These are phyloP conservation scores for Verticillium alfalfae DNA, from an alignment of 2,329 filamentous ascomycete species.

Conservation along the genomic window DNA sequence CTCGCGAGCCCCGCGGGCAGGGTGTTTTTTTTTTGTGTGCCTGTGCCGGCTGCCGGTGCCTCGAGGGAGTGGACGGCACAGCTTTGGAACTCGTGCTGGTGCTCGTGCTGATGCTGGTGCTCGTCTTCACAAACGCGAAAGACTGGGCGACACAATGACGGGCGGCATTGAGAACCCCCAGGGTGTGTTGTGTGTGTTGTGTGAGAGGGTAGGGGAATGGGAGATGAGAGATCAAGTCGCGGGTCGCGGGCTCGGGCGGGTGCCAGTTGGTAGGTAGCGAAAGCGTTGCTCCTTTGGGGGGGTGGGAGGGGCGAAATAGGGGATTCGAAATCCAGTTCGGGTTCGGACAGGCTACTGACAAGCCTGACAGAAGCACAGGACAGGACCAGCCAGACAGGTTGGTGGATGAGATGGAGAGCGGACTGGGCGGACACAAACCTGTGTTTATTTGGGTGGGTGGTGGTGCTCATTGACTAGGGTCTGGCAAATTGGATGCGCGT, in stretches of 20 bases:
- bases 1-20: neutral
- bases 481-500: slow-evolving; percentile 31
- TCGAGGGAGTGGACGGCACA: neutral
- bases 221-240: neutral
- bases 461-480: slow-evolving; percentile 14
- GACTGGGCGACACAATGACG: neutral
- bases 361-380: neutral
- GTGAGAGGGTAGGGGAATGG: neutral
- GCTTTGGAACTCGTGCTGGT: neutral
- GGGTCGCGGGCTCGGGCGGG: neutral
- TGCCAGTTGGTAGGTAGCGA: neutral
- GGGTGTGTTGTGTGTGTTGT: neutral
- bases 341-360: neutral
- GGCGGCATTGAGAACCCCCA: neutral
- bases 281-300: neutral
- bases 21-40: neutral
- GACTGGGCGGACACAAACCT: neutral
- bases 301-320: neutral
- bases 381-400: neutral
- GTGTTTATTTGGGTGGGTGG: slow-evolving; percentile 26
- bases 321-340: neutral
- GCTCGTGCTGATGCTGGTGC: neutral
- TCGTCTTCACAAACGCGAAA: neutral
- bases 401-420: neutral
- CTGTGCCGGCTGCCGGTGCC: neutral